Evolutionary conservation across 164 flowering plant genomes (phyloP).

Genomic region (Dillenia turbinata): DNA sequence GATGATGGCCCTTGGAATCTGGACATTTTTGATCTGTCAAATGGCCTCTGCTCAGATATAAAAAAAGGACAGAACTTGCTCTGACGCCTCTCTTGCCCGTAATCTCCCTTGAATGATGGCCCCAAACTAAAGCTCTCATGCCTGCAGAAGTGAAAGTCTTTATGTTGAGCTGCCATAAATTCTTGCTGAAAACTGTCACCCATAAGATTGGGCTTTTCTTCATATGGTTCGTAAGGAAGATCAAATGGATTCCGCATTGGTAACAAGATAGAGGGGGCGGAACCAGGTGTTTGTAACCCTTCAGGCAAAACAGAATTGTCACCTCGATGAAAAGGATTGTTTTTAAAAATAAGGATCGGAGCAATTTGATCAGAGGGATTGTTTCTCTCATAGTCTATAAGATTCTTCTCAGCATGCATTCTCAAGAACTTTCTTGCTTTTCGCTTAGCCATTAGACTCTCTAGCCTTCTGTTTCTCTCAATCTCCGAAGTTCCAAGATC

Average conservation of each 20-base stretch:
- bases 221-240: constrained; percentile 59
- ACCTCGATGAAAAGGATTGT: neutral
- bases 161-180: constrained; percentile 24
- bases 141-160: constrained; percentile 33
- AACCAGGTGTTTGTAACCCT: constrained; percentile 35
- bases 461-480: constrained; percentile 63
- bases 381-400: constrained; percentile 9
- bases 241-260: constrained; percentile 54
- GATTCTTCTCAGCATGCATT: constrained; percentile 20
- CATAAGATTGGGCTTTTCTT: constrained; percentile 57
- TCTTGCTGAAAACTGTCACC: constrained; percentile 46
- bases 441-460: constrained; percentile 51
- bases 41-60: too few species aligned
- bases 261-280: constrained; percentile 54
- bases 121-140: constrained; percentile 50
- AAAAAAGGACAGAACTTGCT: too few species aligned
- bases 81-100: constrained; percentile 2
- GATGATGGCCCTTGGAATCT: too few species aligned
- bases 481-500: constrained; percentile 71
- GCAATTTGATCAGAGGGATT: constrained; percentile 12
- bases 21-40: too few species aligned
- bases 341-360: constrained; percentile 6
- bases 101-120: constrained; percentile 8
- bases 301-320: constrained; percentile 13
- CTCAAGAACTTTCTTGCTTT: constrained; percentile 34